Evolutionary conservation across 345 rosid genomes (phyloP).

Genomic region (Melastoma malabathricum): DNA sequence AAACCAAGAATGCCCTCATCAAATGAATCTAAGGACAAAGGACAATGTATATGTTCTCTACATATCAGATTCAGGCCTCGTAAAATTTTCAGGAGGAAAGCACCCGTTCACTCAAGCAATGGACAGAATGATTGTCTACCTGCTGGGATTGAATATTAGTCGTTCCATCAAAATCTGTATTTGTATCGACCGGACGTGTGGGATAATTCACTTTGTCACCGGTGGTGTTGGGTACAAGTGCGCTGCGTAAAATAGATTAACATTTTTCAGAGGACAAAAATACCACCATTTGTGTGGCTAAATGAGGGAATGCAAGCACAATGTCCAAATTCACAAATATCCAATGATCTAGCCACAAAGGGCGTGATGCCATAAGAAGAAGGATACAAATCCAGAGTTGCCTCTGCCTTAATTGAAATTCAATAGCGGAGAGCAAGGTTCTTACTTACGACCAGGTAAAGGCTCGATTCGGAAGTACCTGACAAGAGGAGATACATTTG

Average conservation of each 20-base stretch:
- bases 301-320: conserved; percentile 1
- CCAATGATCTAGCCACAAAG: no score
- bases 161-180: conserved; percentile 90
- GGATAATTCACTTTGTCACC: conserved; percentile 88
- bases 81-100: no score
- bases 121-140: conserved; percentile 4
- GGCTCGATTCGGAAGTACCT: conserved; percentile 59
- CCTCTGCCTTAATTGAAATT: background rate
- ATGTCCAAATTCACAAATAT: background rate
- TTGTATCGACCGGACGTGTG: conserved; percentile 77
- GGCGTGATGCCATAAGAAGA: no score
- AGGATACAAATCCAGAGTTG: no score
- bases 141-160: conserved; percentile 77
- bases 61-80: background rate
- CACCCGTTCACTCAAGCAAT: no score
- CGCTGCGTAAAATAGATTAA: conserved; percentile 10
- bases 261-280: conserved; percentile 1
- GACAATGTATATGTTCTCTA: background rate
- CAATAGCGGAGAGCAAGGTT: background rate
- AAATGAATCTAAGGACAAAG: background rate
- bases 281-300: background rate
- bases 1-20: background rate
- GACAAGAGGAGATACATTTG: background rate
- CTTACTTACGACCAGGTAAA: conserved; percentile 62
- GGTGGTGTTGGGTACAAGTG: conserved; percentile 67